phyloP scores from a whole-genome alignment of 345 rosid species.

The Toxicodendron radicans region DNA sequence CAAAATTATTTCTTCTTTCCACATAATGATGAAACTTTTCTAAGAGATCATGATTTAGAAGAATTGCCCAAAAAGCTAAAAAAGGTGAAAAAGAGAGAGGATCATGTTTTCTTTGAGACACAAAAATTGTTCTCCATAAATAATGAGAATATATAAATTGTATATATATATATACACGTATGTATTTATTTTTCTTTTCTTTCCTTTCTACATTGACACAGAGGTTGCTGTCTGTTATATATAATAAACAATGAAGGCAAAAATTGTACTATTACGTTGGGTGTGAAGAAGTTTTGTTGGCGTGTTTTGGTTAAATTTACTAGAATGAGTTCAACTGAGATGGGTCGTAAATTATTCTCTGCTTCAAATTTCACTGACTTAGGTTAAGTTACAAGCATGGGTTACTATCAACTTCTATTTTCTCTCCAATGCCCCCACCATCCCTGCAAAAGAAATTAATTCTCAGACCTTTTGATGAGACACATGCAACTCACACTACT shows the following conservation, averaged over 20 bases:
- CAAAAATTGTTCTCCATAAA: slow-evolving; percentile 15
- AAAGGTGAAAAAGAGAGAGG: slow-evolving; percentile 16
- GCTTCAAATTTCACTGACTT: slow-evolving; percentile 20
- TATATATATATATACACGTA: too few species aligned
- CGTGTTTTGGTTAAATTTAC: too few species aligned
- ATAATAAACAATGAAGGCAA: too few species aligned
- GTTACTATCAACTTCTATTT: slow-evolving; percentile 17
- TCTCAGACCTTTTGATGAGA: slow-evolving; percentile 40
- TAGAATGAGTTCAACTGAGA: not conserved
- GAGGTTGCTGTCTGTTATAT: too few species aligned
- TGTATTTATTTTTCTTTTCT: too few species aligned
- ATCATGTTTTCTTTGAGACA: slow-evolving; percentile 14
- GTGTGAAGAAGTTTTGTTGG: too few species aligned
- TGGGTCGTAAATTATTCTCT: not conserved
- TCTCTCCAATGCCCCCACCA: slow-evolving; percentile 37
- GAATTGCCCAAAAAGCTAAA: slow-evolving; percentile 32
- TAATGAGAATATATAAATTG: too few species aligned
- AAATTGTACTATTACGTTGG: not conserved
- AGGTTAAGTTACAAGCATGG: slow-evolving; percentile 33
- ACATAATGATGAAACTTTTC: slow-evolving; percentile 45
- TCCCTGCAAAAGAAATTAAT: slow-evolving; percentile 35
- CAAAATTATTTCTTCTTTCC: slow-evolving; percentile 28
- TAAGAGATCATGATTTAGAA: slow-evolving; percentile 42
- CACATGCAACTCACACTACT: slow-evolving; percentile 30
- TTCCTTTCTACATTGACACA: not conserved